These are phyloP conservation scores for Vitis hybrid DNA, from an alignment of 177 flowering plant genomes.

Conservation along the genomic window DNA sequence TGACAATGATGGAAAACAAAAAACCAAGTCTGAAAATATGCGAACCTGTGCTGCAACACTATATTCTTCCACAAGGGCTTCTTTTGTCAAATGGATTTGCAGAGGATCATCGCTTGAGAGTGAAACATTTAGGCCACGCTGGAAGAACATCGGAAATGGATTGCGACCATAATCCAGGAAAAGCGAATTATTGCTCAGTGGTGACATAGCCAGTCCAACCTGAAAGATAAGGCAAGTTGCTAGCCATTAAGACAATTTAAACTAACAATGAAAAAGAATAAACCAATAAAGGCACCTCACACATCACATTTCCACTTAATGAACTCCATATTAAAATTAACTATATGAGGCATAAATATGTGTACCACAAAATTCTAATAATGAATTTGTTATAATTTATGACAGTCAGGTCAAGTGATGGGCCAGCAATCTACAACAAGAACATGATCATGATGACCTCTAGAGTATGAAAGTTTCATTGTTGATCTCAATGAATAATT, in stretches of 20 bases:
- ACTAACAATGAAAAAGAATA: neutral
- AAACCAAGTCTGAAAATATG: neutral
- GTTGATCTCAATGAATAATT: neutral
- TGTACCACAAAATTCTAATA: too few relatives aligned
- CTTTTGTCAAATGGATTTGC: conserved; percentile 69
- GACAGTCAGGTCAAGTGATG: too few relatives aligned
- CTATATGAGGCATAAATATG: too few relatives aligned
- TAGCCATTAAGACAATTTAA: neutral
- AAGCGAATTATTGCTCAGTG: conserved; percentile 63
- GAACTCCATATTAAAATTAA: too few relatives aligned
- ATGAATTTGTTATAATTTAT: too few relatives aligned
- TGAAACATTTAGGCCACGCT: conserved; percentile 63
- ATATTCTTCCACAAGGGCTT: conserved; percentile 70
- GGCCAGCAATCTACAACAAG: neutral
- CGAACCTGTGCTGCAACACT: conserved; percentile 62
- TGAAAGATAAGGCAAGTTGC: conserved; percentile 11
- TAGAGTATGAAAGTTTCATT: neutral
- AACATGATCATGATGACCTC: neutral
- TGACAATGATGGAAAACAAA: neutral
- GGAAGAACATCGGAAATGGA: conserved; percentile 60
- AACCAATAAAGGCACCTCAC: neutral
- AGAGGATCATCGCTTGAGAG: conserved; percentile 68
- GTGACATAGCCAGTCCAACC: conserved; percentile 68
- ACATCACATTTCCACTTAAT: too few relatives aligned
- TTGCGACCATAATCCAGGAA: conserved; percentile 59